These are phyloP conservation scores for Cercospora zeae-maydis DNA, from an alignment of 2,329 filamentous ascomycete genomes.

Conservation along the genomic window DNA sequence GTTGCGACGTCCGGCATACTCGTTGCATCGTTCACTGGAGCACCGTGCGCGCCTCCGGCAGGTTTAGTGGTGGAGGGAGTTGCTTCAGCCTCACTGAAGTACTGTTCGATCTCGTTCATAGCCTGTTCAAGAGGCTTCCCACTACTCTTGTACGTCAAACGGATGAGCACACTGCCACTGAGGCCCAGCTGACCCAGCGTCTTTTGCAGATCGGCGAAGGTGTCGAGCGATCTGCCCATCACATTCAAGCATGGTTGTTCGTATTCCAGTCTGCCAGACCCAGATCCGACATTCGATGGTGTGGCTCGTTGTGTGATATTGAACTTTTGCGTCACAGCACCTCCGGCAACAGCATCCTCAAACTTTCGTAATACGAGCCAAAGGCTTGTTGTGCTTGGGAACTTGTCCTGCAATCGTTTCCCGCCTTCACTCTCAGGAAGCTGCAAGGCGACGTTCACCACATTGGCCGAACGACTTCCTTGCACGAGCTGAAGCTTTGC, in stretches of 20 bases:
- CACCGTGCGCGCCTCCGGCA: conserved; percentile 30
- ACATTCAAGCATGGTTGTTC: conserved; percentile 75
- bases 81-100: conserved; percentile 57
- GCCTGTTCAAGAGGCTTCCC: conserved; percentile 79
- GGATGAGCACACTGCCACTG: conserved; percentile 77
- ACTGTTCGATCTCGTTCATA: conserved; percentile 73
- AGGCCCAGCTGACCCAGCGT: conserved; percentile 82
- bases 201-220: conserved; percentile 81
- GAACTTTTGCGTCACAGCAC: conserved; percentile 41
- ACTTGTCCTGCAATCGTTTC: conserved; percentile 74
- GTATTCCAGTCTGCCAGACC: conserved; percentile 75
- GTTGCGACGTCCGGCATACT: conserved; percentile 27
- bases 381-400: conserved; percentile 80
- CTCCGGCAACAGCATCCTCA: conserved; percentile 67
- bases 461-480: conserved; percentile 77
- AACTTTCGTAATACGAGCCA: conserved; percentile 91
- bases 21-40: conserved; percentile 15
- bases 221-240: conserved; percentile 73
- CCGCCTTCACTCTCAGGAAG: conserved; percentile 67
- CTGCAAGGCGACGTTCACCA: conserved; percentile 84
- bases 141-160: conserved; percentile 72
- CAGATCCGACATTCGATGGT: conserved; percentile 57
- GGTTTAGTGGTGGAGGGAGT: conserved; percentile 9
- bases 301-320: conserved; percentile 83
- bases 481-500: conserved; percentile 91